Conservation (phyloP, 495 filamentous ascomycete species). For the Penicillium odoratum region DNA sequence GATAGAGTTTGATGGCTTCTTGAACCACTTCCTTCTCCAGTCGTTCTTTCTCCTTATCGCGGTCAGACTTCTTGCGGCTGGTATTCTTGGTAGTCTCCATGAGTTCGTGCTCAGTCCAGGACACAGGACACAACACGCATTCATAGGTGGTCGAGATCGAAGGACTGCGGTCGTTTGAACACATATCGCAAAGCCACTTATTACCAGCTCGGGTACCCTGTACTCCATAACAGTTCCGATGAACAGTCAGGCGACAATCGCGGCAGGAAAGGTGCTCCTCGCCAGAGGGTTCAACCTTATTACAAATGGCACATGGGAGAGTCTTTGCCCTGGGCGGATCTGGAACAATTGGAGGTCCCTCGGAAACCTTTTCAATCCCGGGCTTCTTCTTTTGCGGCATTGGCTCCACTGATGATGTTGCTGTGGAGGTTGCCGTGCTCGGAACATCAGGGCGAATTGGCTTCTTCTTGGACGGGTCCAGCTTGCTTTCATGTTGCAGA, state of each 20-base stretch:
- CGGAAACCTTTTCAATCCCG: constrained; percentile 13
- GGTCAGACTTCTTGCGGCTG: constrained; percentile 91
- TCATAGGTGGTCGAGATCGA: constrained; percentile 86
- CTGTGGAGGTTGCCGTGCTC: constrained; percentile 46
- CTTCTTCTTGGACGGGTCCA: constrained; percentile 58
- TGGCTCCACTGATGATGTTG: constrained; percentile 48
- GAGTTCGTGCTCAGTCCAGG: constrained; percentile 71
- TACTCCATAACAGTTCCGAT: constrained; percentile 89
- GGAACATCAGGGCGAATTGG: constrained; percentile 52
- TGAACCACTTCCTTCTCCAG: constrained; percentile 76
- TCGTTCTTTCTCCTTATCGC: constrained; percentile 85
- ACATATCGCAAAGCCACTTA: constrained; percentile 97
- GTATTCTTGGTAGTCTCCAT: constrained; percentile 80
- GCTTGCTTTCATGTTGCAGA: constrained; percentile 43
- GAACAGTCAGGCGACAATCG: constrained; percentile 90
- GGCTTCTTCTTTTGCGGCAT: constrained; percentile 61
- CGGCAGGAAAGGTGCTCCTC: constrained; percentile 75
- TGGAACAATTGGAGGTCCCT: constrained; percentile 59
- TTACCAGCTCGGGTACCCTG: constrained; percentile 62
- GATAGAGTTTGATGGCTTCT: constrained; percentile 73
- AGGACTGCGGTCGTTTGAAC: constrained; percentile 85
- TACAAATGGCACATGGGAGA: constrained; percentile 84
- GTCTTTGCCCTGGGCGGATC: constrained; percentile 74
- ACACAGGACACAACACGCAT: constrained; percentile 85
- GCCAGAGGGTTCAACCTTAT: constrained; percentile 65